Conservation (phyloP, 495 filamentous ascomycete species). For the Aspergillus sclerotioniger region DNA sequence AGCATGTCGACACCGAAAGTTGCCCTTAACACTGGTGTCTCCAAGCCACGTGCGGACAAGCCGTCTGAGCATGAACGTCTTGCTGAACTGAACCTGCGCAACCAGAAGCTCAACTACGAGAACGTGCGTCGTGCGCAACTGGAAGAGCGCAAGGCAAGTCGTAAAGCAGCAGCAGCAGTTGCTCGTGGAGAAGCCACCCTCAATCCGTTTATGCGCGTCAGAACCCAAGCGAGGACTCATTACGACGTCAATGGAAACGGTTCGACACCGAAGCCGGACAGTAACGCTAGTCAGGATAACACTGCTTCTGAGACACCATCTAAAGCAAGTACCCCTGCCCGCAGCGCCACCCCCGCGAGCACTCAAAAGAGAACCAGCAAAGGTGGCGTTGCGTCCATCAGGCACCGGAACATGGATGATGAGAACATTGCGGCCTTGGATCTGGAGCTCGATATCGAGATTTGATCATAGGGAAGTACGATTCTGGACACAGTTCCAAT, state of each 20-base stretch:
- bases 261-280: constrained; percentile 22
- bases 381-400: constrained; percentile 62
- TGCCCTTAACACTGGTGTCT: constrained; percentile 62
- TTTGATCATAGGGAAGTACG: constrained; percentile 33
- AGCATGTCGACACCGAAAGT: constrained; percentile 65
- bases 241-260: constrained; percentile 50
- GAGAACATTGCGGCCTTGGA: constrained; percentile 81
- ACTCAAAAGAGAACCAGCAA: constrained; percentile 54
- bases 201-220: constrained; percentile 61
- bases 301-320: constrained; percentile 36
- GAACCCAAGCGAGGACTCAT: constrained; percentile 59
- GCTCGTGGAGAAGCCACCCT: constrained; percentile 51
- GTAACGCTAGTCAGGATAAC: constrained; percentile 46
- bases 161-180: constrained; percentile 54
- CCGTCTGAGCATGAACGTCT: constrained; percentile 70
- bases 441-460: constrained; percentile 78
- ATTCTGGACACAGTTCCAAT: background rate
- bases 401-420: constrained; percentile 74
- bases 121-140: constrained; percentile 82
- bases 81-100: constrained; percentile 70
- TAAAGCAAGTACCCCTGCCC: constrained; percentile 29
- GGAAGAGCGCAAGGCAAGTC: constrained; percentile 66
- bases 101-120: constrained; percentile 75
- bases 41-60: constrained; percentile 41
- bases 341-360: constrained; percentile 43